Base-by-base conservation (phyloP, 192 early-diverging fungal species). In the Coemansia asiatica region DNA sequence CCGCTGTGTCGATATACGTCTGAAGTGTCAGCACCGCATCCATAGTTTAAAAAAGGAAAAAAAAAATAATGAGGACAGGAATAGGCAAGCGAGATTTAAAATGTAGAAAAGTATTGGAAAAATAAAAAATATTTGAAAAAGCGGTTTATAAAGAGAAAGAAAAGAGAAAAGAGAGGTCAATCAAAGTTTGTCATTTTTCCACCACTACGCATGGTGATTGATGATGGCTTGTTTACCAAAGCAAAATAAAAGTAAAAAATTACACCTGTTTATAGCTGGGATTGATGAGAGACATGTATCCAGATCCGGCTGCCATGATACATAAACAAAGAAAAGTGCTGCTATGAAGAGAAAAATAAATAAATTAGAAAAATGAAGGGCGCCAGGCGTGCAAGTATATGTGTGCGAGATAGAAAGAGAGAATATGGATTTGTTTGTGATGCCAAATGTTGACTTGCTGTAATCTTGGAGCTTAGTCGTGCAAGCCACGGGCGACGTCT, bases 401-500 rank as follows among this genome's bases (percentile, higher is more conserved):
- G 31, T 23, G 48, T 67, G 33, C 22, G 50, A 12, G 16, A 15
- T 26, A 2, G 28, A 33, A 33, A 33, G 31, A 3, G 31, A n/a
- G n/a, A n/a, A n/a, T n/a, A n/a, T n/a, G n/a, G n/a, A n/a, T n/a
- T n/a, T 33, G 31, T 8, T 33, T 3, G 3, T 33, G 31, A 33
- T 33, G 31, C n/a, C 31, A 33, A 33, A 3, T 33, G 31, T 23
- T 55, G 67, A n/a, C n/a, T n/a, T n/a, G n/a, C n/a, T n/a, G n/a
- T 16, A 44, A 13, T 9, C 15, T 16, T 44, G 6, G 6, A 36
- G 40, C 15, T 23, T 60, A 60, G 19, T 64, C 70, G 26, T 71
- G 64, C 6, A 62, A 46, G 46, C 67, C 67, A 21, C 70, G 63
- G 15, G 79, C 70, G 38, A 81, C 58, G 53, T 81, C 79, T 7